phyloP scores from a whole-genome alignment of 1,284 basidiomycete species.

The Xanthoconium separans region DNA sequence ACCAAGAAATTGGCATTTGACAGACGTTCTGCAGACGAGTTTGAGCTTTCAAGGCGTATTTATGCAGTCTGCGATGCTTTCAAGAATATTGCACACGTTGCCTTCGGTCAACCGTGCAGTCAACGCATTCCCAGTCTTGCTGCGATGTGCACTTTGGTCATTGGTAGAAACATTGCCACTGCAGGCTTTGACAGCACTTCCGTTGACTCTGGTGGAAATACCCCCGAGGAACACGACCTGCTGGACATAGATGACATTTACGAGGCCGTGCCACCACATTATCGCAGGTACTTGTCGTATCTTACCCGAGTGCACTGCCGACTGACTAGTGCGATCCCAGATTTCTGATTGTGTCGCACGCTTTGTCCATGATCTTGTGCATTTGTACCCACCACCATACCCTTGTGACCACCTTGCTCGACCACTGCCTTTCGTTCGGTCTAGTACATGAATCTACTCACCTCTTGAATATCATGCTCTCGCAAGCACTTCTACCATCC shows the following conservation, averaged over 20 bases:
- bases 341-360: constrained; percentile 49
- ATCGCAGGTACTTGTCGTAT: constrained; percentile 42
- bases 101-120: constrained; percentile 22
- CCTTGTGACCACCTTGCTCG: constrained; percentile 47
- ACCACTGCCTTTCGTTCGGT: constrained; percentile 42
- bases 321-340: constrained; percentile 32
- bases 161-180: constrained; percentile 46
- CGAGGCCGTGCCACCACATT: constrained; percentile 46
- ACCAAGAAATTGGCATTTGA: constrained; percentile 38
- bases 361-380: constrained; percentile 45
- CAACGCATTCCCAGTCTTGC: constrained; percentile 39
- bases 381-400: constrained; percentile 46
- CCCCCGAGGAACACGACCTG: constrained; percentile 27
- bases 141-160: constrained; percentile 46
- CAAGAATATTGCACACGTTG: constrained; percentile 43
- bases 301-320: background rate
- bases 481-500: constrained; percentile 32
- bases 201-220: constrained; percentile 28
- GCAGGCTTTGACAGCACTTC: constrained; percentile 15
- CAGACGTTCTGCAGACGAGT: constrained; percentile 34
- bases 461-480: constrained; percentile 41
- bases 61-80: constrained; percentile 55
- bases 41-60: constrained; percentile 47
- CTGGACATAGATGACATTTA: constrained; percentile 45
- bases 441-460: constrained; percentile 43